Conservation (phyloP, 75 land plant species). For the Selaginella tamariscina region DNA sequence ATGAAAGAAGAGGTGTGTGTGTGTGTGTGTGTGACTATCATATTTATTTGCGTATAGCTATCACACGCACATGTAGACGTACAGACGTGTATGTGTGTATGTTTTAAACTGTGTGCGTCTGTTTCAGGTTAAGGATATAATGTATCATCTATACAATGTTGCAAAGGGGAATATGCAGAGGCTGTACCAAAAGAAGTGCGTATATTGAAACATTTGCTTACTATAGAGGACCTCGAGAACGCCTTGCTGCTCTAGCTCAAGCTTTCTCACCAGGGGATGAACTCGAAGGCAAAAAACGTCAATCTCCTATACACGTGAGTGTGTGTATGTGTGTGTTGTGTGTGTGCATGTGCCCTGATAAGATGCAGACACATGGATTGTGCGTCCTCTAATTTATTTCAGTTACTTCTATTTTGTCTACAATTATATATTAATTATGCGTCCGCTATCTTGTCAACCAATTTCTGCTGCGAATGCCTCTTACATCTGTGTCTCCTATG, state of each 20-base stretch:
- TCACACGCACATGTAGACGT: not conserved
- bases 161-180: conserved; percentile 62
- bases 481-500: too few species aligned
- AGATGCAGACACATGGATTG: too few species aligned
- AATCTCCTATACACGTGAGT: conserved; percentile 72
- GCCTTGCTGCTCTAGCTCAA: conserved; percentile 41
- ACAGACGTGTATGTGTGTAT: not conserved
- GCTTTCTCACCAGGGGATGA: conserved; percentile 92
- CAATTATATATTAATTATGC: too few species aligned
- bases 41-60: not conserved
- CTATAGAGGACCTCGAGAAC: conserved; percentile 66
- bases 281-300: conserved; percentile 55
- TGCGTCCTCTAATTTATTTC: too few species aligned
- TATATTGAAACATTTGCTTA: conserved; percentile 63
- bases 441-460: too few species aligned
- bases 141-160: conserved; percentile 64
- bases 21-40: not conserved
- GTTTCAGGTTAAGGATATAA: conserved; percentile 71
- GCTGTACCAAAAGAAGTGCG: conserved; percentile 83
- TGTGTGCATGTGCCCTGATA: too few species aligned
- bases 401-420: too few species aligned
- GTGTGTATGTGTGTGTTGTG: too few species aligned
- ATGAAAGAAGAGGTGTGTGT: conserved; percentile 73
- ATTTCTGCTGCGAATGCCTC: too few species aligned
- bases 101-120: not conserved